A percentile compares a stretch with the other conserved stretches of the same genome.
Conservation (phyloP, 805 yeast species). For the Hanseniaspora singularis region DNA sequence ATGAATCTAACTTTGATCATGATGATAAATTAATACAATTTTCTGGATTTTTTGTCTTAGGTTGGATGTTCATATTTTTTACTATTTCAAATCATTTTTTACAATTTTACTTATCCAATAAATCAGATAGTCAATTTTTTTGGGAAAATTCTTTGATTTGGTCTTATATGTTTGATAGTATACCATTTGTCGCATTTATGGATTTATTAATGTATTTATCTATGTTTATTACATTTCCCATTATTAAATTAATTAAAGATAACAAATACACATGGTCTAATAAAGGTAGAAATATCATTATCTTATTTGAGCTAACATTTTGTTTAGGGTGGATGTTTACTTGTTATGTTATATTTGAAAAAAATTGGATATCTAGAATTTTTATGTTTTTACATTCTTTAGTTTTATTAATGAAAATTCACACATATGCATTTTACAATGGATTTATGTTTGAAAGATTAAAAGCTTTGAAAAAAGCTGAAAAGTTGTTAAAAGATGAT, state of each 20-base stretch:
- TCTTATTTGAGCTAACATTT: slow-evolving; percentile 43
- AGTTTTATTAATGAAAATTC: slow-evolving; percentile 88
- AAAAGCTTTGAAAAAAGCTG: slow-evolving; percentile 23
- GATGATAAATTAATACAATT: slow-evolving; percentile 30
- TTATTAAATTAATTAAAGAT: slow-evolving; percentile 45
- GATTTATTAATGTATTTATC: slow-evolving; percentile 66
- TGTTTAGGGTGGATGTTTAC: slow-evolving; percentile 42
- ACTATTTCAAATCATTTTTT: slow-evolving; percentile 42
- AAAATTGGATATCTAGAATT: slow-evolving; percentile 85
- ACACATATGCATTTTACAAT: slow-evolving; percentile 82
- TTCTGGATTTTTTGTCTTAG: slow-evolving; percentile 69
- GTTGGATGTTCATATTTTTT: slow-evolving; percentile 59
- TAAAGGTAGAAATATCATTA: slow-evolving; percentile 53
- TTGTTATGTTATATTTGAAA: slow-evolving; percentile 39
- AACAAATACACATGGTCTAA: slow-evolving; percentile 46
- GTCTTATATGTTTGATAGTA: slow-evolving; percentile 44
- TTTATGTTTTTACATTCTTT: slow-evolving; percentile 73
- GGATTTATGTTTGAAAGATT: slow-evolving; percentile 69
- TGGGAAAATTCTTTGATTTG: slow-evolving; percentile 41
- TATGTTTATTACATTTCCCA: slow-evolving; percentile 43
- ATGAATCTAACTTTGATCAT: too few species aligned
- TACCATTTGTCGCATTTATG: slow-evolving; percentile 55
- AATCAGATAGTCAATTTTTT: slow-evolving; percentile 28
- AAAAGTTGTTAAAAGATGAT: slow-evolving; percentile 24
- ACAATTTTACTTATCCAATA: slow-evolving; percentile 37